Evolutionary conservation across 2,329 filamentous ascomycete genomes (phyloP).

Genomic region (Botrytis aclada): DNA sequence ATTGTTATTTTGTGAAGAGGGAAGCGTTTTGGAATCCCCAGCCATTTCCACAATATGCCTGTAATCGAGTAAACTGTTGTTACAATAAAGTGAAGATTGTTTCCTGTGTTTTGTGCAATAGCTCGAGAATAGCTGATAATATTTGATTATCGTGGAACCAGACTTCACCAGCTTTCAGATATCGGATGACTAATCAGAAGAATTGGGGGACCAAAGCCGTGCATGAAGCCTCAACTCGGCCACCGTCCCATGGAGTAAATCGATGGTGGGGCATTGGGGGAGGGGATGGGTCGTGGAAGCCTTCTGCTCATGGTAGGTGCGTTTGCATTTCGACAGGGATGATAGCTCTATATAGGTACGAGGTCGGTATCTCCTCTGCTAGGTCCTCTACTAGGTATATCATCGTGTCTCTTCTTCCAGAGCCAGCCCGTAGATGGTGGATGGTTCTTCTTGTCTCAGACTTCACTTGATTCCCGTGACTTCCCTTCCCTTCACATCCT

Average conservation of each 20-base stretch:
- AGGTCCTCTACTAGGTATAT: too few species aligned
- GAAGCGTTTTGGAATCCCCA: conserved; percentile 34
- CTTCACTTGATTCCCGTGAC: background rate
- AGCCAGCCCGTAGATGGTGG: background rate
- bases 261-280: background rate
- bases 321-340: background rate
- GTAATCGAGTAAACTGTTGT: background rate
- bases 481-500: background rate
- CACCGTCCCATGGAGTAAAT: background rate
- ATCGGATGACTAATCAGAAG: background rate
- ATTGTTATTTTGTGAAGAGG: conserved; percentile 31
- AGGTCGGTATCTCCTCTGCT: too few species aligned
- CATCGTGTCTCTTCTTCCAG: background rate
- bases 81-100: background rate
- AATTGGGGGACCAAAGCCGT: background rate
- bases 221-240: background rate
- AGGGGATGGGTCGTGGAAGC: too few species aligned
- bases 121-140: background rate
- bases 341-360: background rate
- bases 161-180: background rate
- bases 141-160: background rate
- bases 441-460: background rate
- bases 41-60: conserved; percentile 26
- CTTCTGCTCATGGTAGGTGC: background rate
- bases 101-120: background rate